A percentile compares a stretch with the other conserved stretches of the same genome.
Evolutionary conservation across 345 rosid genomes (phyloP).

Genomic region (Lumnitzera racemosa): DNA sequence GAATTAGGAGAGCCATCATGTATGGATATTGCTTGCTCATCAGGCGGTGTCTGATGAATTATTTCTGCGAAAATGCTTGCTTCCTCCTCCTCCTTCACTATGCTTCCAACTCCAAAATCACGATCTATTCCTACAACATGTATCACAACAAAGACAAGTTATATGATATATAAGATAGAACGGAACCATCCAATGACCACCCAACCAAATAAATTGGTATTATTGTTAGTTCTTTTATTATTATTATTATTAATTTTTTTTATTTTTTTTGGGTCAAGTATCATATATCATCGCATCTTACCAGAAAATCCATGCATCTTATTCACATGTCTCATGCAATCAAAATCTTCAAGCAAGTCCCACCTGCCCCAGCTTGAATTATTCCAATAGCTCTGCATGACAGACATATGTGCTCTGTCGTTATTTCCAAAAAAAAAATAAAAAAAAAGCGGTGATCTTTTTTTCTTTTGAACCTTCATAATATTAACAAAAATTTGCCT

Average conservation of each 20-base stretch:
- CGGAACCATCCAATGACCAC: too few species aligned
- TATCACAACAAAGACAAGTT: too few species aligned
- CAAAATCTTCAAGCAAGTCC: conserved; percentile 48
- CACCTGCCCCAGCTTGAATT: conserved; percentile 28
- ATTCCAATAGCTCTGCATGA: conserved; percentile 42
- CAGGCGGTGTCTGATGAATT: conserved; percentile 25
- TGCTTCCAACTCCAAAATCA: conserved; percentile 15
- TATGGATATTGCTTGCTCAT: conserved; percentile 17
- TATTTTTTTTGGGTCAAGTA: too few species aligned
- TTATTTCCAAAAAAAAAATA: too few species aligned
- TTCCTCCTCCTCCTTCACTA: conserved; percentile 40
- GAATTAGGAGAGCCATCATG: conserved; percentile 16
- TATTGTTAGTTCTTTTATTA: too few species aligned
- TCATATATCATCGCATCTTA: conserved; percentile 6
- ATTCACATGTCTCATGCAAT: conserved; percentile 35
- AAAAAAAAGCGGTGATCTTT: too few species aligned
- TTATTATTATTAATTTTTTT: too few species aligned
- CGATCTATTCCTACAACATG: neutral
- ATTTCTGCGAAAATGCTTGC: conserved; percentile 29
- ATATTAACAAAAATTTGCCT: too few species aligned
- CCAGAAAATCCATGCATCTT: conserved; percentile 30
- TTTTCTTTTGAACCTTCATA: too few species aligned
- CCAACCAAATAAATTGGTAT: too few species aligned
- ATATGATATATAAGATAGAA: too few species aligned
- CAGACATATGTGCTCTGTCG: neutral